Evolutionary conservation across 768 basidiomycete species (phyloP), one percentile per base, ranked within the genome.

Genomic region (Leccinum sublutescens): DNA sequence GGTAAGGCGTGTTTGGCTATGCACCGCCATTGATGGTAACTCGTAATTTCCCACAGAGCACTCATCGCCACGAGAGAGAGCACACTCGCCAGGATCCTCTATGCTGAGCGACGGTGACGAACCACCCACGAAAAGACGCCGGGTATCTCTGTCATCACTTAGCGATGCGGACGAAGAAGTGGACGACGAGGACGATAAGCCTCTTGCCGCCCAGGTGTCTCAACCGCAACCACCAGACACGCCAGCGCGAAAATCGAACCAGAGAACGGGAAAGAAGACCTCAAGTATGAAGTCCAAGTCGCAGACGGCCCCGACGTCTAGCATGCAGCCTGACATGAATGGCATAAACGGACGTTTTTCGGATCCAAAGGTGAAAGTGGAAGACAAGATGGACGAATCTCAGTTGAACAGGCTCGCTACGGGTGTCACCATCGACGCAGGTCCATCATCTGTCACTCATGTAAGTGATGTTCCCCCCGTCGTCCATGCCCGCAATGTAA

Each of bases 361-460:
- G 47, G 82, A 80, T 21, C 58, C 80, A 6, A 81, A 79, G 62
- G 77, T 89, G 61, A 91, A 90, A 68, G 71, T 87, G 2, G 91
- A 93, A 70, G 91, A 89, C 51, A 86, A 84, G 70, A 83, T 93
- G 81, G 88, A 91, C 52, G 89, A 89, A 66, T 79, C 81, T 31
- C 89, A 93, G 69, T 74, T 93, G 17, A 85, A 82, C 50, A 82
- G 91, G 43, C 79, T 95, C 55, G 88, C 87, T 15, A 90, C 88
- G 15, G 92, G 91, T 29, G 86, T 91, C 6, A 87, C 91, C 3
- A 81, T 93, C 3, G 91, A 94, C 69, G 80, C 86, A 8, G 79
- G 78, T 25, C 78, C 75, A 62, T 64, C 77, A 61, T 63, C 75
- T 60, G 76, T 82, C 17, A 71, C 80, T 56, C 77, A 75, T 59